Evolutionary conservation across 1,284 basidiomycete species (phyloP), one percentile per base, ranked within the genome.

Genomic region (Hymenochaete sp.): DNA sequence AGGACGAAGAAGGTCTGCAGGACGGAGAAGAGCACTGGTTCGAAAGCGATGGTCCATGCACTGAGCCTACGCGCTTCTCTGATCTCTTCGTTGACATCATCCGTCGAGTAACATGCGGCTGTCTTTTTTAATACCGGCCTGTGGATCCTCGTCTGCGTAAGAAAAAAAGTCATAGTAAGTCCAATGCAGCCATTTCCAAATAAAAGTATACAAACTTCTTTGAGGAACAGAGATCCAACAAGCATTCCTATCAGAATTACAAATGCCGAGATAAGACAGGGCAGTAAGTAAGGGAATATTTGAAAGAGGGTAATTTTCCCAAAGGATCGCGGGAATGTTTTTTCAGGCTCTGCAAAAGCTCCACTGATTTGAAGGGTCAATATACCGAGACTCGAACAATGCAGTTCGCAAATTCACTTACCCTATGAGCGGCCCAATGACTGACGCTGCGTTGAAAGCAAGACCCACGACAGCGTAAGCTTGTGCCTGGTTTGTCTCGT

Each of bases 231-330:
- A 28, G 37, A 39, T 18, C 48, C 45, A 21, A 44, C 18, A 4
- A 51, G 26, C 11, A 53, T 36, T 10, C 45, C 38, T 19, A 28
- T 53, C 13, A 47, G 19, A 7, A 49, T 38, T 11, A 44, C 40
- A 3, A 49, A 13, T 6, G 52, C 50, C 11, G 52, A 44, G 9
- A 52, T 35, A 9, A 45, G 28, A 41, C 58, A 59, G 21, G 57
- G 56, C 14, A 57, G 49, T 31, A 59, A 54, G 40, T 58, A 59
- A 2, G 57, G 57, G 43, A 55, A 54, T 6, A 40, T 37, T 14
- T 35, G 27, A 48, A 55, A 57, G 40, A 59, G 25, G 13, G 22
- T 39, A 48, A 59, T 14, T 47, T 18, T n/a, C 28, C 45, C 28
- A 31, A 56, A 29, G 52, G 48, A 28, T 42, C 48, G 26, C 52